Percentiles rank a stretch among this genome's conserved stretches.
Evolutionary conservation across 371 early-diverging fungal genomes (phyloP).

Genomic region (Mucor velutinosus): DNA sequence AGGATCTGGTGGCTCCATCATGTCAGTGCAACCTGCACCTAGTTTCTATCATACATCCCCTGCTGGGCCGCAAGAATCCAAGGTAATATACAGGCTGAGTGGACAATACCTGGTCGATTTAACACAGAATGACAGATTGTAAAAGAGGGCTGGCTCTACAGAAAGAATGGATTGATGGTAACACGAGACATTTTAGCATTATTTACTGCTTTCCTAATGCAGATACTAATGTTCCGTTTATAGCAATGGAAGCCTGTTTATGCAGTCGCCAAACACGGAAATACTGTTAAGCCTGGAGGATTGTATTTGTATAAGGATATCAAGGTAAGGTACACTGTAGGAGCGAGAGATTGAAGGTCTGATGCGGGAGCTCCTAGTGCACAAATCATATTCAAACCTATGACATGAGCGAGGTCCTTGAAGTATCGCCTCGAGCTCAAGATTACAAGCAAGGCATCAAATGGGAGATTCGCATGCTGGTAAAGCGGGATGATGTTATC

Average conservation of each 20-base stretch:
- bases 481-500: constrained; percentile 46
- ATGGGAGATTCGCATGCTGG: constrained; percentile 51
- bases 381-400: constrained; percentile 50
- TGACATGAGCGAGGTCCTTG: constrained; percentile 56
- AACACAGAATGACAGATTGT: constrained; percentile 30
- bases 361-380: constrained; percentile 24
- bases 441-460: constrained; percentile 47
- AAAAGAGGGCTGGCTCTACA: constrained; percentile 53
- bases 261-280: constrained; percentile 59
- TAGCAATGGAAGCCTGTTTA: constrained; percentile 56
- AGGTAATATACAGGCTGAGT: constrained; percentile 12
- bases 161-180: constrained; percentile 49
- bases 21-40: constrained; percentile 14
- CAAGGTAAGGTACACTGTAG: constrained; percentile 32
- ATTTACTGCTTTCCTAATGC: constrained; percentile 3
- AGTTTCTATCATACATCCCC: constrained; percentile 5
- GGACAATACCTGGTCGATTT: not conserved
- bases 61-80: constrained; percentile 29
- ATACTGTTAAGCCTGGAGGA: constrained; percentile 48
- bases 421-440: constrained; percentile 47
- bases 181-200: constrained; percentile 2
- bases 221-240: not conserved
- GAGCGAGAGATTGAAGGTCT: not conserved
- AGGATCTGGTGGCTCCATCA: constrained; percentile 24
- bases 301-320: constrained; percentile 52